These are phyloP conservation scores for slime mould (Dictyostelium discoideum) DNA, from an alignment of 78 protist species.

Conservation along the genomic window DNA sequence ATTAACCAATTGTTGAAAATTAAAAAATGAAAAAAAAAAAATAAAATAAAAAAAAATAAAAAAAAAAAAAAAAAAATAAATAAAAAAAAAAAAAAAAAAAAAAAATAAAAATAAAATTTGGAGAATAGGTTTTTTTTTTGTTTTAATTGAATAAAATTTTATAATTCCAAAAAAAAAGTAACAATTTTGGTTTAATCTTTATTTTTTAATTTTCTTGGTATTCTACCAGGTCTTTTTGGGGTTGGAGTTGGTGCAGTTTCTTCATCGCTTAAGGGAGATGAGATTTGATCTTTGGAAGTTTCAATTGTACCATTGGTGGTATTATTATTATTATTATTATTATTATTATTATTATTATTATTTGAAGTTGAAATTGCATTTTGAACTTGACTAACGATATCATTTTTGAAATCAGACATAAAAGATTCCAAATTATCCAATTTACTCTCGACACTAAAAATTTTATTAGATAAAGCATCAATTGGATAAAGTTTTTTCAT, in stretches of 20 bases:
- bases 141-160: not conserved
- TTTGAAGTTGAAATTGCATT: not conserved
- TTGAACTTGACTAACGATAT: slow-evolving; percentile 9
- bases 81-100: no score
- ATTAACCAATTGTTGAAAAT: not conserved
- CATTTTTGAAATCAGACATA: slow-evolving; percentile 12
- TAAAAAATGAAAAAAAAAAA: not conserved
- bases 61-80: no score
- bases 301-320: not conserved
- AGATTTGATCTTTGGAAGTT: not conserved
- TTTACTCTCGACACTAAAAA: slow-evolving; percentile 52
- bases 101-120: no score
- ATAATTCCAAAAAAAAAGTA: not conserved
- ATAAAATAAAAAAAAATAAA: not conserved
- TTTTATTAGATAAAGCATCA: slow-evolving; percentile 45
- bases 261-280: not conserved
- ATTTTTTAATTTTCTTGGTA: not conserved
- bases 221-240: slow-evolving; percentile 9
- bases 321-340: not conserved
- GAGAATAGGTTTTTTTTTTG: not conserved
- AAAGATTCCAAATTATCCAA: slow-evolving; percentile 17
- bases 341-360: not conserved
- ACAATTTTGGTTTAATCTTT: not conserved
- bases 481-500: slow-evolving; percentile 74
- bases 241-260: not conserved